Percentiles rank a stretch among this genome's conserved stretches.
These are phyloP conservation scores for Echinochloa phyllopogon DNA, from an alignment of 176 grass and related monocot species.

Conservation along the genomic window DNA sequence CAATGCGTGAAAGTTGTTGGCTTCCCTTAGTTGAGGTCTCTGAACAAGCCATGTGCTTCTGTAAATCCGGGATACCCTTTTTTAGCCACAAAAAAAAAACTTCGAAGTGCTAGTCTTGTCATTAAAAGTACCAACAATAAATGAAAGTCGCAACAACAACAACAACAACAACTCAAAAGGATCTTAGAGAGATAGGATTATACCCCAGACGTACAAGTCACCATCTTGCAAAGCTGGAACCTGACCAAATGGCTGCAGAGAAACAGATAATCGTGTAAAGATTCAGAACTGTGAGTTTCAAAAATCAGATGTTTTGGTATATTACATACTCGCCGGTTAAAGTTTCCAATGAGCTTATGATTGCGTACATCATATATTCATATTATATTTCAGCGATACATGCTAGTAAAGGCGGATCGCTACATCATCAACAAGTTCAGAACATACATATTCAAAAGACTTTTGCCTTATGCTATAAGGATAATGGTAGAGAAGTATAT, in stretches of 20 bases:
- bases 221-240: constrained; percentile 74
- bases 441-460: neutral
- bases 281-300: constrained; percentile 12
- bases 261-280: constrained; percentile 30
- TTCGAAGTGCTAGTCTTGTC: neutral
- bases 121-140: neutral
- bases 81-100: neutral
- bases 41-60: neutral
- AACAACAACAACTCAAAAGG: neutral
- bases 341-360: neutral
- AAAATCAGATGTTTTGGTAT: neutral
- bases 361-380: neutral
- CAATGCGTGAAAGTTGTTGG: neutral
- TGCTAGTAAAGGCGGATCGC: neutral
- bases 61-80: constrained; percentile 7
- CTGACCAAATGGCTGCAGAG: constrained; percentile 67
- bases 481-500: neutral
- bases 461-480: neutral
- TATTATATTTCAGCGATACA: neutral
- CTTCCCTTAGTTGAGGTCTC: neutral
- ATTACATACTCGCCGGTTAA: neutral
- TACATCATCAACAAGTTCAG: neutral
- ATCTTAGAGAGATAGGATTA: constrained; percentile 21
- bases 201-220: constrained; percentile 56
- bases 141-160: neutral